Evolutionary conservation across 257 asterid species (phyloP), one percentile per base, ranked within the genome.

Genomic region (Ophiorrhiza pumila): DNA sequence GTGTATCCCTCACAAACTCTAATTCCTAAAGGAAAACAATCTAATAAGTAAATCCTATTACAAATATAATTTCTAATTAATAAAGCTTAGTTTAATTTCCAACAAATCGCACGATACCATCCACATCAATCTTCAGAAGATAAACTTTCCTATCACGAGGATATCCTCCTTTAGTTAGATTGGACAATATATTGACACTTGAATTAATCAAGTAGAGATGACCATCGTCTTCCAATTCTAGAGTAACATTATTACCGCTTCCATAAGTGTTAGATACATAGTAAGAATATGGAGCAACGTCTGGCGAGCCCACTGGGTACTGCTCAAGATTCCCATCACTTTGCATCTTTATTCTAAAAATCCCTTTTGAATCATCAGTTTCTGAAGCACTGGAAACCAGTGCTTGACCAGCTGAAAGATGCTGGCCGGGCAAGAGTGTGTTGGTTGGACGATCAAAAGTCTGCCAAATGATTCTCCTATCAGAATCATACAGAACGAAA

Each of bases 401-500:
- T 65, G 63, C 46, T 18, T 18, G 3, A 0, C 41, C 72, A 0
- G 76, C 74, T 15, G 14, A 0, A 1, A 88, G 82, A 3, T 65
- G 71, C 67, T 88, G 95, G 0, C 85, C 83, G 0, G 84, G 77
- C 61, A 86, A 74, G 41, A 88, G 78, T 0, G 89, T 72, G 73
- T 83, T 69, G 1, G 90, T 86, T 4, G 88, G 91, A 68, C 72
- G 1, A 22, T 80, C 87, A 34, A 83, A 85, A 79, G 88, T 88
- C 80, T 81, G 88, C 95, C 95, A 86, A 1, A 70, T 71, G 37
- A 82, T 31, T 4, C 15, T 59, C 3, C 45, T 41, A 23, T 27
- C 31, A 12, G 77, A 62, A 71, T 56, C 2, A 32, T 83, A 86
- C 35, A 88, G 76, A 50, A 84, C 88, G 27, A 86, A 84, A 73